phyloP scores from a whole-genome alignment of 345 rosid species.

The Diplotaxis tenuifolia region DNA sequence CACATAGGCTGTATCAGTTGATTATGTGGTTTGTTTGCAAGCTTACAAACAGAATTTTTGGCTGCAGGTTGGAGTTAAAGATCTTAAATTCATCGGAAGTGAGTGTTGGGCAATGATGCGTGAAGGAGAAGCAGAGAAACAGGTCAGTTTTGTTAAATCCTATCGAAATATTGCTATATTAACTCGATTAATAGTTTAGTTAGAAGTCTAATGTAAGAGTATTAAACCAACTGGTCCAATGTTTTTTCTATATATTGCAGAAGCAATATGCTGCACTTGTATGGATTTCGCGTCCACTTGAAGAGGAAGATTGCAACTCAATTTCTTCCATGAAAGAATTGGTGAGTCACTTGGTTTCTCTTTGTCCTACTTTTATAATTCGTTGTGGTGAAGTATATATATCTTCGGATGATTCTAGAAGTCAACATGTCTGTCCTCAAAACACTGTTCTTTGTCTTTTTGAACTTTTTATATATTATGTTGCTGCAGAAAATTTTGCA shows the following conservation, averaged over 20 bases:
- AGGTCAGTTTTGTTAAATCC: constrained; percentile 42
- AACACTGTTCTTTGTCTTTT: neutral
- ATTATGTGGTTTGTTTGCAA: neutral
- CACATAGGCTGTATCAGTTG: neutral
- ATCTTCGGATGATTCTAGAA: too few species aligned
- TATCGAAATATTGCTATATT: constrained; percentile 4
- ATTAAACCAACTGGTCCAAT: neutral
- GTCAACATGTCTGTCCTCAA: neutral
- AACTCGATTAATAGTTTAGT: neutral
- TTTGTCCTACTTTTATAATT: neutral
- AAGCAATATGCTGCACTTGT: constrained; percentile 91
- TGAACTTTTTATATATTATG: constrained; percentile 6
- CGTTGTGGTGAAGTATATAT: too few species aligned
- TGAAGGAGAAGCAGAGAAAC: constrained; percentile 97
- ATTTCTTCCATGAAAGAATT: constrained; percentile 62
- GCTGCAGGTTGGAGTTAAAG: constrained; percentile 68
- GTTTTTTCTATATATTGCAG: constrained; percentile 41
- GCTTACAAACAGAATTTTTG: constrained; percentile 17
- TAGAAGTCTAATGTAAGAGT: constrained; percentile 7
- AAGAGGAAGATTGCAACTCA: constrained; percentile 54
- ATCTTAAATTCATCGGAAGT: constrained; percentile 58
- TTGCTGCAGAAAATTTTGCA: constrained; percentile 62
- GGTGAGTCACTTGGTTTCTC: constrained; percentile 44
- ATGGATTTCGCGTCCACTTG: constrained; percentile 90
- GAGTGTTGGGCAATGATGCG: constrained; percentile 86